Conservation (phyloP, 345 rosid genomes). For the Corchorus capsularis region DNA sequence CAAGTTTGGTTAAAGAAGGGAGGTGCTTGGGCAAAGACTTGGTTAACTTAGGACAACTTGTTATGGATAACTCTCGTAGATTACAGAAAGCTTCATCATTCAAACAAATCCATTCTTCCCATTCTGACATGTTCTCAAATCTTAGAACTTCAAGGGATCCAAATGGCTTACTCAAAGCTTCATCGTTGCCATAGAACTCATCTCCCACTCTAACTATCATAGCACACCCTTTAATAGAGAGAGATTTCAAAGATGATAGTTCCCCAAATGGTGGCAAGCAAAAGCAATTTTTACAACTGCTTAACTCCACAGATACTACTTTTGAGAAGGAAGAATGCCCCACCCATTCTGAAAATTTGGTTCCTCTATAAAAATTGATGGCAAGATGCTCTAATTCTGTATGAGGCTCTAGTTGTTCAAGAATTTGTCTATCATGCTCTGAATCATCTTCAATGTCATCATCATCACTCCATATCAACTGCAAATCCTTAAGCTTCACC, state of each 20-base stretch:
- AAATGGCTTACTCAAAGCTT: slow-evolving; percentile 1
- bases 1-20: background rate
- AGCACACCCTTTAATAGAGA: background rate
- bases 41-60: background rate
- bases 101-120: background rate
- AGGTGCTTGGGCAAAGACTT: background rate
- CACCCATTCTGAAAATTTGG: slow-evolving; percentile 10
- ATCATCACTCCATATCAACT: background rate
- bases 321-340: slow-evolving; percentile 10
- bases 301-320: background rate
- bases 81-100: background rate
- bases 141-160: background rate
- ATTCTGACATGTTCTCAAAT: background rate
- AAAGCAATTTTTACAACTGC: background rate
- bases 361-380: background rate
- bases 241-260: slow-evolving; percentile 10
- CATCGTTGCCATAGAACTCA: background rate
- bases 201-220: background rate
- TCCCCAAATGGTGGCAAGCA: slow-evolving; percentile 14
- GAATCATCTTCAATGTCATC: background rate
- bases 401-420: slow-evolving; percentile 11
- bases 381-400: slow-evolving; percentile 10
- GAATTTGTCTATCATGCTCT: background rate
- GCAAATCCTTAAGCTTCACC: background rate
- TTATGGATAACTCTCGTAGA: background rate